Evolutionary conservation across 2,329 filamentous ascomycete species (phyloP), one percentile per base, ranked within the genome.

Genomic region (Fusarium pseudograminearum): DNA sequence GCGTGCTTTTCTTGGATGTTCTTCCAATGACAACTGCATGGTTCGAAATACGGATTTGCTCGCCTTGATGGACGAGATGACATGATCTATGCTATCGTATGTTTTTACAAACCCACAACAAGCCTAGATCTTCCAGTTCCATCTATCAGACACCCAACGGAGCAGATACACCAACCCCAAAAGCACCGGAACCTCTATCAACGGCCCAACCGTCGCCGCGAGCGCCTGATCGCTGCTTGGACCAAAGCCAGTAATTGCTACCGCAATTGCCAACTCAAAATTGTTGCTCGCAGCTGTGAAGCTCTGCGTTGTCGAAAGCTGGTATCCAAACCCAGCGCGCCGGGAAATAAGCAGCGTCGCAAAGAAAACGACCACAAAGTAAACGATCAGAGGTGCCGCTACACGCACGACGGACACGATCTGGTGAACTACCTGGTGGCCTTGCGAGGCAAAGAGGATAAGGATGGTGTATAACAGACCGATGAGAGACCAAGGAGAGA

Each of bases 261-360:
- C 93, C 0, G 93, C 93, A 79, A 97, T 97, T 0, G 94, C 93
- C 26, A 97, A 82, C 81, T 97, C 94, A 74, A 97, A 97, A 77
- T 97, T 97, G 76, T 97, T 97, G 77, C 93, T 97, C 2, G 93
- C 92, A 0, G 93, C 94, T 0, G 93, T 97, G 74, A 97, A 96
- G 76, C 92, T 94, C 80, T 97, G 93, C 3, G 93, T 95, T 14
- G 86, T 85, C 2, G 87, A 86, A 1, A 94, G 77, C 36, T 85
- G 85, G 76, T 97, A 97, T 0, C 88, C 89, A 61, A 94, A 94
- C 0, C 93, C 91, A n/a, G 91, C 80, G n/a, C 83, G 85, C 50
- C 85, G 83, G 5, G 88, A 86, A 3, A 90, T 80, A 44, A 82
- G 82, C 2, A 96, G 81, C 0, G 93, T 96, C 4, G 83, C 73